Conservation (phyloP, 345 rosid species). For the Citrus inodora region DNA sequence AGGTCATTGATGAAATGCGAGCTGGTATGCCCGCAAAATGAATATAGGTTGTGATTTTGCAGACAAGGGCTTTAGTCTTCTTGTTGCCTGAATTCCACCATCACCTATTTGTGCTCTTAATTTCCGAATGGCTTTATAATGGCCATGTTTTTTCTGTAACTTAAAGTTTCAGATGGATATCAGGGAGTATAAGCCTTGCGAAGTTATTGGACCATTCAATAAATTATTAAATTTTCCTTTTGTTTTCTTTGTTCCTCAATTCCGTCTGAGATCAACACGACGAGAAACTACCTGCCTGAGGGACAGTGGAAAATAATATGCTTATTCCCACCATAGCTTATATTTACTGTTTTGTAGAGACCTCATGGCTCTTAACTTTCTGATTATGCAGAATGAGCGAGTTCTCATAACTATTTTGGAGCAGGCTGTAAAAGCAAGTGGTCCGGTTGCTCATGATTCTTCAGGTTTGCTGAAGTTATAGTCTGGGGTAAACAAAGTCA, state of each 20-base stretch:
- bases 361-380: background rate
- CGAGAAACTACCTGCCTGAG: background rate
- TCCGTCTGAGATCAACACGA: background rate
- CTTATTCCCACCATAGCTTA: background rate
- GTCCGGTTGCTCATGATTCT: background rate
- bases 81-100: background rate
- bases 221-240: background rate
- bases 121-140: background rate
- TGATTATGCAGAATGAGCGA: slow-evolving; percentile 11
- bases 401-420: background rate
- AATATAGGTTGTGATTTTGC: background rate
- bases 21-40: background rate
- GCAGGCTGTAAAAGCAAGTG: background rate
- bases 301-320: background rate
- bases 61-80: background rate
- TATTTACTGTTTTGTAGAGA: background rate
- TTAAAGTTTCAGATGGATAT: background rate
- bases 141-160: background rate
- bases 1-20: background rate
- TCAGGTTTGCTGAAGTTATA: background rate
- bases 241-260: background rate
- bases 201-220: background rate
- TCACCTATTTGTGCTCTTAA: background rate
- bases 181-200: background rate
- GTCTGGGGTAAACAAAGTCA: slow-evolving; percentile 2